phyloP scores from a whole-genome alignment of 163 green algal species.

The Volvox carteri region DNA sequence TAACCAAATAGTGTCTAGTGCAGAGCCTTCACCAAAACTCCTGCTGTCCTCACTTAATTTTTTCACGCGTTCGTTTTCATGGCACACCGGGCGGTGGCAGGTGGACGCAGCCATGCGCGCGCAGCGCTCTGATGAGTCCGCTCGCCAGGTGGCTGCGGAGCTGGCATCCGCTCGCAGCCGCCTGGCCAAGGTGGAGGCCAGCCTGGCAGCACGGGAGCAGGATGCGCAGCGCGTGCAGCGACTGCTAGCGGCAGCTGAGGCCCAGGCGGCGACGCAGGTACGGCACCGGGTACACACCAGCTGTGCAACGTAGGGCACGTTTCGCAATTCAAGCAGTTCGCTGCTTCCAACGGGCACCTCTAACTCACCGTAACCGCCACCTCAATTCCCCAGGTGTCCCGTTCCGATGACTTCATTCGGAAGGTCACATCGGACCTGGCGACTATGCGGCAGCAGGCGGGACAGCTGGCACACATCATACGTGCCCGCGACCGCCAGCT shows the following conservation, averaged over 20 bases:
- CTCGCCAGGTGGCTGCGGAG: constrained; percentile 21
- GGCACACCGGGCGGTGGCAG: background rate
- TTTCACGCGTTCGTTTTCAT: no score
- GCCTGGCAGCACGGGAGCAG: constrained; percentile 24
- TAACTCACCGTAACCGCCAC: no score
- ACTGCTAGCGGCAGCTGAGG: constrained; percentile 18
- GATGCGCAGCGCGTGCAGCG: constrained; percentile 37
- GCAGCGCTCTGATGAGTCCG: constrained; percentile 38
- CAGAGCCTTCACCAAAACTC: no score
- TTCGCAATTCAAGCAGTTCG: no score
- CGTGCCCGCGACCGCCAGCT: background rate
- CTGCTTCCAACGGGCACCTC: no score
- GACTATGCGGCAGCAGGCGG: constrained; percentile 23
- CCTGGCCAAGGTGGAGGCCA: constrained; percentile 37
- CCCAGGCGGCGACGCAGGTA: constrained; percentile 32
- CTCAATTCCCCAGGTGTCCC: constrained; percentile 6
- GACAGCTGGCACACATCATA: constrained; percentile 42
- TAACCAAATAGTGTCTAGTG: no score
- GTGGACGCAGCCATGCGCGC: background rate
- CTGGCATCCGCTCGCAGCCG: constrained; percentile 11
- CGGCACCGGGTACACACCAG: no score
- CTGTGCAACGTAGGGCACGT: no score
- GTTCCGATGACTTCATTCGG: constrained; percentile 34
- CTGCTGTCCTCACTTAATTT: no score
- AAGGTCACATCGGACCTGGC: constrained; percentile 27